A percentile compares a stretch with the other conserved stretches of the same genome.
Evolutionary conservation across 2,329 filamentous ascomycete genomes (phyloP).

Genomic region (Penicillium sp.): DNA sequence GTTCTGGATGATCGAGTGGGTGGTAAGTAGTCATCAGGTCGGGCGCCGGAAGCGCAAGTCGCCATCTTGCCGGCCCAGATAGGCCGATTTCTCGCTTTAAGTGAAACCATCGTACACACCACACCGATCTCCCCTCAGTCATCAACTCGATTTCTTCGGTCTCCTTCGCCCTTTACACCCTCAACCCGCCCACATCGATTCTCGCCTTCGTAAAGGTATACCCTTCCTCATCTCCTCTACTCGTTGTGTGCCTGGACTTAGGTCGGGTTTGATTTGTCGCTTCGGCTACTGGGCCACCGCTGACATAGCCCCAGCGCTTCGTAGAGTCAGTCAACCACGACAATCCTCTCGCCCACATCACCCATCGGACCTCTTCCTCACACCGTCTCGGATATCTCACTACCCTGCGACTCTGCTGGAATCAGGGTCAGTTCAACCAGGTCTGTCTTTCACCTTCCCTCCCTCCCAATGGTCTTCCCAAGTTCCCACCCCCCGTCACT

Average conservation of each 20-base stretch:
- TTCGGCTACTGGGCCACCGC: slow-evolving; percentile 31
- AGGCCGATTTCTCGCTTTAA: slow-evolving; percentile 35
- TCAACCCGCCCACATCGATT: slow-evolving; percentile 6
- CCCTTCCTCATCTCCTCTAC: slow-evolving; percentile 11
- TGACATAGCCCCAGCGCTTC: slow-evolving; percentile 37
- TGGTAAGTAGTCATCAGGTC: slow-evolving; percentile 17
- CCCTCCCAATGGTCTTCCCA: slow-evolving; percentile 23
- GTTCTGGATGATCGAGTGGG: slow-evolving; percentile 1
- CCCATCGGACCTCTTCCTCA: slow-evolving; percentile 16
- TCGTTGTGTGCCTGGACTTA: background rate
- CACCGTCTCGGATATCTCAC: slow-evolving; percentile 14
- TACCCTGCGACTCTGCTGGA: slow-evolving; percentile 29
- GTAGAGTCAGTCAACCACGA: slow-evolving; percentile 25
- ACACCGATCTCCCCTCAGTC: slow-evolving; percentile 15
- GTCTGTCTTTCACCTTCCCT: slow-evolving; percentile 21
- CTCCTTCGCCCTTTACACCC: slow-evolving; percentile 13
- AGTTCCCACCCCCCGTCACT: slow-evolving; percentile 28
- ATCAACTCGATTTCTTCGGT: slow-evolving; percentile 15
- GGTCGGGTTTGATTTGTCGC: slow-evolving; percentile 8
- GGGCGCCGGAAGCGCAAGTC: slow-evolving; percentile 24
- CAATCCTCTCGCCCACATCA: slow-evolving; percentile 21
- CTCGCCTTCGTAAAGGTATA: slow-evolving; percentile 9
- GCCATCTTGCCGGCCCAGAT: slow-evolving; percentile 28
- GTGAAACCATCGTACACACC: slow-evolving; percentile 38
- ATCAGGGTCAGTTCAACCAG: slow-evolving; percentile 23